Evolutionary conservation across 2,329 filamentous ascomycete species (phyloP).

Genomic region (Sclerotinia nivalis): DNA sequence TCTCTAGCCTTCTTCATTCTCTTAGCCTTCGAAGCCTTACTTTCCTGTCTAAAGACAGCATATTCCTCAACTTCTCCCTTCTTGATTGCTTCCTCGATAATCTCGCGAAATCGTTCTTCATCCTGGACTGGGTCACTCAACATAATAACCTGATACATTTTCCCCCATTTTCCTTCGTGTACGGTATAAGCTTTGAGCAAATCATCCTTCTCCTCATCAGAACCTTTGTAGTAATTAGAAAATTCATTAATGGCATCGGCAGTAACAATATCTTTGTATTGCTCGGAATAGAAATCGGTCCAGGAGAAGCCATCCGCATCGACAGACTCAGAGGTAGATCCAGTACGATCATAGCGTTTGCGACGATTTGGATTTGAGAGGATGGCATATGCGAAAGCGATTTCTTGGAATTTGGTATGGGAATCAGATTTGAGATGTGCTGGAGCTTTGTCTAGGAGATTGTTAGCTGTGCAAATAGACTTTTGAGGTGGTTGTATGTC

Average conservation of each 20-base stretch:
- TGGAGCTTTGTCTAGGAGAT: constrained; percentile 68
- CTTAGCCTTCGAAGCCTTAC: constrained; percentile 60
- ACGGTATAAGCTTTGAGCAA: constrained; percentile 74
- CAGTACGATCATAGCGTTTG: constrained; percentile 84
- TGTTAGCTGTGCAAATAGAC: constrained; percentile 23
- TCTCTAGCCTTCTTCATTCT: constrained; percentile 63
- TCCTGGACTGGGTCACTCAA: constrained; percentile 81
- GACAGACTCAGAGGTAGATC: constrained; percentile 82
- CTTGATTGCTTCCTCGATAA: constrained; percentile 80
- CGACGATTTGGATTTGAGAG: constrained; percentile 81
- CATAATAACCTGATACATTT: constrained; percentile 81
- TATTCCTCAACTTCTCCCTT: constrained; percentile 66
- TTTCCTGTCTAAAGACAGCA: constrained; percentile 71
- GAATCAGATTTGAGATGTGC: constrained; percentile 69
- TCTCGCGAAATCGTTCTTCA: constrained; percentile 77
- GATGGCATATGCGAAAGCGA: constrained; percentile 92
- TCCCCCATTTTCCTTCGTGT: constrained; percentile 72
- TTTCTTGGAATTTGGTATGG: constrained; percentile 79
- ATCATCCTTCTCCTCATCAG: constrained; percentile 80
- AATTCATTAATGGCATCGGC: constrained; percentile 74
- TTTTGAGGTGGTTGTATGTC: neutral
- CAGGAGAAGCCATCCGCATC: constrained; percentile 85
- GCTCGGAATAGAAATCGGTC: constrained; percentile 83
- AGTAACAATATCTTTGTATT: constrained; percentile 77
- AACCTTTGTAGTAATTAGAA: constrained; percentile 76